Conservation (phyloP, 108 stramenopile species). For the Cyclostephanos tholiformis region DNA sequence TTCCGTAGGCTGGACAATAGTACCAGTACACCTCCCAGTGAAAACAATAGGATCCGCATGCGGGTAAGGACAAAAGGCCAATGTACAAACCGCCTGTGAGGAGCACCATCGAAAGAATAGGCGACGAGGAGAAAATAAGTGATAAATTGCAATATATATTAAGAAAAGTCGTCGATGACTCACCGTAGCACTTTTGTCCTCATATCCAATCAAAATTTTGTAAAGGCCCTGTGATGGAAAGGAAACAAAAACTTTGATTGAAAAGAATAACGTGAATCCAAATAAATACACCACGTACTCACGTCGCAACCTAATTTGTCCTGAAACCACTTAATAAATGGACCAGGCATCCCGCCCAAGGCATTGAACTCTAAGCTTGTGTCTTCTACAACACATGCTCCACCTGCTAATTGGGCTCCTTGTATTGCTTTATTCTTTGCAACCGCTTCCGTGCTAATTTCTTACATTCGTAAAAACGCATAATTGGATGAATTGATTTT, state of each 20-base stretch:
- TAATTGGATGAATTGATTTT: neutral
- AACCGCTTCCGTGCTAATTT: slow-evolving; percentile 83
- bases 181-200: slow-evolving; percentile 93
- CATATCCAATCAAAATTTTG: slow-evolving; percentile 89
- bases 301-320: slow-evolving; percentile 70
- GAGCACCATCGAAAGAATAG: neutral
- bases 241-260: slow-evolving; percentile 27
- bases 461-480: slow-evolving; percentile 21
- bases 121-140: neutral
- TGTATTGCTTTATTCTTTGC: slow-evolving; percentile 89
- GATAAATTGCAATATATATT: neutral
- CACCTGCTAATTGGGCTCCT: slow-evolving; percentile 81
- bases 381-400: slow-evolving; percentile 96
- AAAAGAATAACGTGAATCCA: neutral
- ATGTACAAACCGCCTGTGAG: slow-evolving; percentile 81
- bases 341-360: slow-evolving; percentile 97
- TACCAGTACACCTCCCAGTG: slow-evolving; percentile 81
- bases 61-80: slow-evolving; percentile 95
- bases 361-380: slow-evolving; percentile 95
- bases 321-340: slow-evolving; percentile 99
- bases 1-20: slow-evolving; percentile 87
- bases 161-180: neutral
- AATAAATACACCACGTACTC: neutral
- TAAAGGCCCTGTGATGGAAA: slow-evolving; percentile 63
- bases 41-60: slow-evolving; percentile 94